phyloP scores from a whole-genome alignment of 2,329 filamentous ascomycete species.

The Hypoxylon sp. region DNA sequence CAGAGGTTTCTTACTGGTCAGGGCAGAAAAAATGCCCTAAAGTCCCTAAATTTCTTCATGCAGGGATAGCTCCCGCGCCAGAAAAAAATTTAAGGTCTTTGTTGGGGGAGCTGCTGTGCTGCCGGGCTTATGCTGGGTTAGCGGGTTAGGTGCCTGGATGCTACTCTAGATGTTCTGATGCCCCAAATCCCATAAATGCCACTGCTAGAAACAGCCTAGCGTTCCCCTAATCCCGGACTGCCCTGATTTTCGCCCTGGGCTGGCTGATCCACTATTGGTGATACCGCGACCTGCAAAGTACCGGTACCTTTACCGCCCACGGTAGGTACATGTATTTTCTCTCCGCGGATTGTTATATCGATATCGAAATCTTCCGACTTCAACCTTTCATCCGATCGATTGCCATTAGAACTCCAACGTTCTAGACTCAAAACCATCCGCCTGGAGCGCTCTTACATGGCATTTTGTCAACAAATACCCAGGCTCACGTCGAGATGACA shows the following conservation, averaged over 20 bases:
- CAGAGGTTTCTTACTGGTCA: slow-evolving; percentile 6
- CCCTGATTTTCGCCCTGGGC: too few species aligned
- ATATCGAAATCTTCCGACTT: slow-evolving; percentile 1
- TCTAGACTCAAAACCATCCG: slow-evolving; percentile 2
- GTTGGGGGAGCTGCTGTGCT: slow-evolving; percentile 53
- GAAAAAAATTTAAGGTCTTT: slow-evolving; percentile 46
- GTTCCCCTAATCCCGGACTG: slow-evolving; percentile 10
- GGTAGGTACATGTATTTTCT: not conserved
- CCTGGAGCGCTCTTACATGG: not conserved
- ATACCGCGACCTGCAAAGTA: slow-evolving; percentile 7
- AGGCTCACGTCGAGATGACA: too few species aligned
- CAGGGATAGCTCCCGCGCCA: slow-evolving; percentile 38
- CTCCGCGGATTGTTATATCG: not conserved
- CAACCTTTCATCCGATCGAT: not conserved
- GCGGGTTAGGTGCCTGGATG: slow-evolving; percentile 51
- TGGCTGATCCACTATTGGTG: slow-evolving; percentile 24
- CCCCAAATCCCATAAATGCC: too few species aligned
- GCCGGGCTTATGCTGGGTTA: too few species aligned
- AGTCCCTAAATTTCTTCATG: slow-evolving; percentile 7
- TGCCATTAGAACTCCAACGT: not conserved
- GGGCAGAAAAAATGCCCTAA: slow-evolving; percentile 15
- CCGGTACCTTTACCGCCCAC: slow-evolving; percentile 10
- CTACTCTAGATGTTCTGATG: slow-evolving; percentile 23
- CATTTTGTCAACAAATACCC: too few species aligned
- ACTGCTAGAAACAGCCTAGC: slow-evolving; percentile 34